A percentile compares a stretch with the other conserved stretches of the same genome.
Evolutionary conservation across 2,329 filamentous ascomycete genomes (phyloP).

Genomic region (Bipolaris victoriae): DNA sequence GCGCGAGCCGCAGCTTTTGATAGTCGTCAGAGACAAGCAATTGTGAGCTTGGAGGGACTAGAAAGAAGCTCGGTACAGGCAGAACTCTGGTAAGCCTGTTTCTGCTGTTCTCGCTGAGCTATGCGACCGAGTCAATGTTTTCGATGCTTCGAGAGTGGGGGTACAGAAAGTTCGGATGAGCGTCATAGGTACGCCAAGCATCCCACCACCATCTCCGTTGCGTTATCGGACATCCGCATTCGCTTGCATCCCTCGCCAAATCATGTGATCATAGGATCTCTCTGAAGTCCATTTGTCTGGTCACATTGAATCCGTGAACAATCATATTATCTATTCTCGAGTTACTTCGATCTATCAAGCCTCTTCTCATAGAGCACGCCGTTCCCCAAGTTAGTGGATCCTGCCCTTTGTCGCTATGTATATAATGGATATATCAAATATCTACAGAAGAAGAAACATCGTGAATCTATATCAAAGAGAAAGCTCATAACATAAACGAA

Average conservation of each 20-base stretch:
- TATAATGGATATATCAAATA: not conserved
- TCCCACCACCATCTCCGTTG: constrained; percentile 9
- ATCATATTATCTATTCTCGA: not conserved
- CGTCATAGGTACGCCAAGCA: constrained; percentile 36
- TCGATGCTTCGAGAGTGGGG: constrained; percentile 12
- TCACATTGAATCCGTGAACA: not conserved
- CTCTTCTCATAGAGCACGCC: not conserved
- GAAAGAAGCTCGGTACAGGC: not conserved
- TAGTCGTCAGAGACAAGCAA: not conserved
- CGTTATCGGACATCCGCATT: constrained; percentile 19
- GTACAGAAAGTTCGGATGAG: constrained; percentile 25
- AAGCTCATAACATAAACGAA: not conserved
- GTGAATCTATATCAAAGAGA: not conserved
- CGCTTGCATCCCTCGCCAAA: not conserved
- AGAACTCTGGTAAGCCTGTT: not conserved
- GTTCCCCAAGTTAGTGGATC: not conserved
- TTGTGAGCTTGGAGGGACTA: not conserved
- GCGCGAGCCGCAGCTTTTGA: not conserved
- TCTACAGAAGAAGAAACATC: too few species aligned
- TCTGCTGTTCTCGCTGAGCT: not conserved
- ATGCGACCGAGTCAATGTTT: constrained; percentile 7
- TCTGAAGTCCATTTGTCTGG: not conserved
- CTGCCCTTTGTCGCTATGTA: not conserved
- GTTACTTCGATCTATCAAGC: not conserved
- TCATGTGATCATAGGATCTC: too few species aligned